A percentile compares a stretch with the other conserved stretches of the same genome.
Conservation (phyloP, 768 basidiomycete genomes). For the Termitomyces sp. region DNA sequence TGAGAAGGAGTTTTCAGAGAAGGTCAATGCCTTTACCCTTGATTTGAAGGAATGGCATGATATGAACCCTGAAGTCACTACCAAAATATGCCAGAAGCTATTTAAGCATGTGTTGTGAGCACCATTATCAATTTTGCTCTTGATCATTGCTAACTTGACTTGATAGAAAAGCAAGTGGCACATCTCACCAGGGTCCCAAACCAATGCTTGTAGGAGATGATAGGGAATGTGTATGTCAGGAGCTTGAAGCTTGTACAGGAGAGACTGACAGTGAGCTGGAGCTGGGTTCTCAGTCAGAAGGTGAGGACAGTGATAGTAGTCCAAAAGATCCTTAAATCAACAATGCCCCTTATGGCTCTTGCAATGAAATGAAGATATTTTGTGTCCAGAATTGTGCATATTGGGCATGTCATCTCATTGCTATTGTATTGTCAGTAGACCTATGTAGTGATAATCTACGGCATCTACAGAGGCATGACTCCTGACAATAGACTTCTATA, state of each 20-base stretch:
- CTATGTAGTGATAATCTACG: too few species aligned
- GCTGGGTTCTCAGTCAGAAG: too few species aligned
- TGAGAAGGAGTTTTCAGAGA: not conserved
- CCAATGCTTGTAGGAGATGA: too few species aligned
- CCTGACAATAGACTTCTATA: too few species aligned
- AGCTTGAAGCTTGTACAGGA: not conserved
- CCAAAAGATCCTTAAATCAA: not conserved
- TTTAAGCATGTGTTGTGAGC: not conserved
- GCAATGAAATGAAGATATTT: too few species aligned
- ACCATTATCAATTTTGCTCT: not conserved
- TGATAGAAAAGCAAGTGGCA: not conserved
- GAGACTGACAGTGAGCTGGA: too few species aligned
- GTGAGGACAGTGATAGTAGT: too few species aligned
- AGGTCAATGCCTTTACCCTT: not conserved
- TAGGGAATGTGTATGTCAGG: not conserved
- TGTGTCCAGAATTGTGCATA: too few species aligned
- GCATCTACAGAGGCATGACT: too few species aligned
- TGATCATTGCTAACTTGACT: not conserved
- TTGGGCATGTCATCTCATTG: too few species aligned
- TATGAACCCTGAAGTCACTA: not conserved
- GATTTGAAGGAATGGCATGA: conserved; percentile 1
- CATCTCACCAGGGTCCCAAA: not conserved
- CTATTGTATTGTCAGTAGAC: too few species aligned
- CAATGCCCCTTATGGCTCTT: too few species aligned
- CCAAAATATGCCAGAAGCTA: conserved; percentile 1